Evolutionary conservation across 1,284 basidiomycete genomes (phyloP), one percentile per base, ranked within the genome.

Genomic region (Cutaneotrichosporon spelunceum): DNA sequence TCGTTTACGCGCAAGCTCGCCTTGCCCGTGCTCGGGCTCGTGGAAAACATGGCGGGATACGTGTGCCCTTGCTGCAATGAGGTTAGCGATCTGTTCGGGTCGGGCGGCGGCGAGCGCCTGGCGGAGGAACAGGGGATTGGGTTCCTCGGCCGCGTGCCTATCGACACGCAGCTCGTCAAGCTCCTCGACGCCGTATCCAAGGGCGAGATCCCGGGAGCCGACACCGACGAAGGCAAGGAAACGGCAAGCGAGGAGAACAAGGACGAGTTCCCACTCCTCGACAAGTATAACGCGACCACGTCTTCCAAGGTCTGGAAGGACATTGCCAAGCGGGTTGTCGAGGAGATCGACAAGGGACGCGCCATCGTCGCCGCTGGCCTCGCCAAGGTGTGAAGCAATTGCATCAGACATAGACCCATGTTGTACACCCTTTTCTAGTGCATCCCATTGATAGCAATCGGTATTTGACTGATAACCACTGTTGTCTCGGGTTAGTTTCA

Each of bases 41-140:
- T 99, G 65, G 96, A 99, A 77, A 99, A 99, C 80, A 98, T 99
- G 96, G 92, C 92, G 62, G 96, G 96, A 45, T 99, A 97, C 80
- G 90, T 91, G 11, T 99, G 96, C 74, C 95, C 95, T 24, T 93
- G 91, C 73, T 94, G 91, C 71, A 88, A 89, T 26, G 93, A 98
- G 78, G 84, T 97, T 68, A 93, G 88, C 79, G 93, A 96, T 73
- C 87, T 96, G 55, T 99, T 98, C 80, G 96, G 94, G 7, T 90
- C 87, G 11, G 93, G 93, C 13, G 96, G 96, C 2, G 96, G 94
- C 0, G 86, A 89, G 79, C 88, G 87, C 70, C 87, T 94, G 86
- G 91, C 93, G 0, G 80, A 83, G 65, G 82, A 84, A 49, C 90
- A 94, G 75, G 83, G 81, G 8, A 73, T 97, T 27, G 78, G 77